phyloP scores from a whole-genome alignment of 345 rosid genomes.

The Acer negundo region DNA sequence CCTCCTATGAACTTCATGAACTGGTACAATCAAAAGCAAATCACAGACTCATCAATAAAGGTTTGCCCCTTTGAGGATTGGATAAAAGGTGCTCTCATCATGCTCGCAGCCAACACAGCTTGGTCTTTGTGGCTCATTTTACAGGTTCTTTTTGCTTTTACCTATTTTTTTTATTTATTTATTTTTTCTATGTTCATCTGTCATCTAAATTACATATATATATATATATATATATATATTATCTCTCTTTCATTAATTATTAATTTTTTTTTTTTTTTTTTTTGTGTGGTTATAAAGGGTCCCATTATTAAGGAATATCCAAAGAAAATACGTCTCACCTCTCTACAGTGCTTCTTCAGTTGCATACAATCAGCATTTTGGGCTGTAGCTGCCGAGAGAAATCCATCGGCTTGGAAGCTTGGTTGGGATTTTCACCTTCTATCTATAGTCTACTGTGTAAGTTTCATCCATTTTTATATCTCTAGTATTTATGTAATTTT shows the following conservation, averaged over 20 bases:
- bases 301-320: conserved; percentile 65
- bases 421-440: conserved; percentile 71
- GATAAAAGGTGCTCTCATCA: conserved; percentile 72
- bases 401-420: conserved; percentile 72
- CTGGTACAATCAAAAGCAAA: conserved; percentile 28
- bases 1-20: conserved; percentile 47
- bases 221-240: neutral
- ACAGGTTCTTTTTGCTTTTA: conserved; percentile 47
- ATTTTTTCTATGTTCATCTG: neutral
- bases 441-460: conserved; percentile 81
- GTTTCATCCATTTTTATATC: neutral
- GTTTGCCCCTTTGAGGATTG: conserved; percentile 26
- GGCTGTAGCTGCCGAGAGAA: conserved; percentile 63
- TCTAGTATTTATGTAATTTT: too few relatives aligned
- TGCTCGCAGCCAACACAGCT: conserved; percentile 69
- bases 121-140: conserved; percentile 88
- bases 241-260: neutral
- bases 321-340: conserved; percentile 62
- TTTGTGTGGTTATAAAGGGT: conserved; percentile 29
- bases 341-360: conserved; percentile 77
- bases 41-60: conserved; percentile 18
- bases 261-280: neutral
- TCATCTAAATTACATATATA: neutral
- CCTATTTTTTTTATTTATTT: neutral
- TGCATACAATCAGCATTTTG: conserved; percentile 67